Conservation (phyloP, 495 filamentous ascomycete species). For the Aspergillus leporis region DNA sequence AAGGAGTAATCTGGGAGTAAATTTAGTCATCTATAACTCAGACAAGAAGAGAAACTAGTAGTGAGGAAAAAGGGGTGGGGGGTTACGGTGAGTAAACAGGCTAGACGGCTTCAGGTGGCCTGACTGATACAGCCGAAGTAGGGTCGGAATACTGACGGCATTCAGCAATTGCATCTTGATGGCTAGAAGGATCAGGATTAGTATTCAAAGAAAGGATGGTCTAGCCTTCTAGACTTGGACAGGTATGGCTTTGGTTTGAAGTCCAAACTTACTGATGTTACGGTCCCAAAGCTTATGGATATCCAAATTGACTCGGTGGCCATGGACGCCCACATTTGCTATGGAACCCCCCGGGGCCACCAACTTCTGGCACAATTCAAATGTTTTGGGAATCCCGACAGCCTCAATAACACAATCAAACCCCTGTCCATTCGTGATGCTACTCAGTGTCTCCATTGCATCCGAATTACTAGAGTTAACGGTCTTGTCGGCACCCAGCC, state of each 20-base stretch:
- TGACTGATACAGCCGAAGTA: conserved; percentile 38
- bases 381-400: conserved; percentile 45
- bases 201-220: not conserved
- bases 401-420: conserved; percentile 55
- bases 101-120: conserved; percentile 34
- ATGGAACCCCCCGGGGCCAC: conserved; percentile 48
- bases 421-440: conserved; percentile 41
- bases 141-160: conserved; percentile 38
- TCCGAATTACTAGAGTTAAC: conserved; percentile 24
- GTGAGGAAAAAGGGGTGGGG: not conserved
- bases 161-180: conserved; percentile 43
- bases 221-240: no score
- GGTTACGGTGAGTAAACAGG: conserved; percentile 43
- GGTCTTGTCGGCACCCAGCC: conserved; percentile 43
- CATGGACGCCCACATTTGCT: conserved; percentile 54
- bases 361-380: conserved; percentile 45
- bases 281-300: conserved; percentile 39
- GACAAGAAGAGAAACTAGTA: not conserved
- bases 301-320: conserved; percentile 37
- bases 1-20: not conserved
- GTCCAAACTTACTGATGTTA: conserved; percentile 34
- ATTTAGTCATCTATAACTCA: not conserved
- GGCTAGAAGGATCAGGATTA: conserved; percentile 15
- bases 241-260: not conserved
- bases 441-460: conserved; percentile 31